phyloP scores from a whole-genome alignment of 345 rosid genomes.

The Erodium maritimum region DNA sequence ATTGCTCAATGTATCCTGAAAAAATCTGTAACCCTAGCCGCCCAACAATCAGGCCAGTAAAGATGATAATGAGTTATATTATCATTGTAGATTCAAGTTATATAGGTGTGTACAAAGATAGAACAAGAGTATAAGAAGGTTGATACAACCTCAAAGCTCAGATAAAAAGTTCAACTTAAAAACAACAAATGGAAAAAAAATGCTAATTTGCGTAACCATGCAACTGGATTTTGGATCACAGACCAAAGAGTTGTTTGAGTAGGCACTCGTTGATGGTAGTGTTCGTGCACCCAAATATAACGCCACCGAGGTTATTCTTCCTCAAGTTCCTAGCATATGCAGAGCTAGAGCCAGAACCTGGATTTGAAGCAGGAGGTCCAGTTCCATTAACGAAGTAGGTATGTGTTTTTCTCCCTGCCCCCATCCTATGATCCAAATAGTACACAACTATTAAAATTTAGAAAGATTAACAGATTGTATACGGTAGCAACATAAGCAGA shows the following conservation, averaged over 20 bases:
- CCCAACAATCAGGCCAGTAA: background rate
- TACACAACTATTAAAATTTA: background rate
- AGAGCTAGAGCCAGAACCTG: background rate
- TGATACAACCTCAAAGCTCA: background rate
- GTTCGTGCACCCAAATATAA: constrained; percentile 60
- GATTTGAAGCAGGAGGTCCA: constrained; percentile 2
- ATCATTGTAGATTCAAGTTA: background rate
- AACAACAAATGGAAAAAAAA: too few relatives aligned
- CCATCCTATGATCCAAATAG: constrained; percentile 27
- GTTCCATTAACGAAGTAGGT: constrained; percentile 3
- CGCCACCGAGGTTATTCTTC: constrained; percentile 54
- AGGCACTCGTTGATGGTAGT: constrained; percentile 48
- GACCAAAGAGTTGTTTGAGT: constrained; percentile 54
- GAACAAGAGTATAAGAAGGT: background rate
- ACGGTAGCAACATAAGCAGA: background rate
- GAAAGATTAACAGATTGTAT: background rate
- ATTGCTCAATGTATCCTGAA: background rate
- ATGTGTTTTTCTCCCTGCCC: constrained; percentile 19
- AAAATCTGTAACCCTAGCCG: background rate
- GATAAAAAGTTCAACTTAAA: background rate
- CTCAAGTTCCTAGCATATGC: constrained; percentile 29
- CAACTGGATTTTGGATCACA: constrained; percentile 12
- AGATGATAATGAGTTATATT: background rate
- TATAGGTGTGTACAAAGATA: background rate
- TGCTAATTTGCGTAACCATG: background rate